phyloP scores from a whole-genome alignment of 768 basidiomycete genomes.

The Coprinopsis marcescibilis region DNA sequence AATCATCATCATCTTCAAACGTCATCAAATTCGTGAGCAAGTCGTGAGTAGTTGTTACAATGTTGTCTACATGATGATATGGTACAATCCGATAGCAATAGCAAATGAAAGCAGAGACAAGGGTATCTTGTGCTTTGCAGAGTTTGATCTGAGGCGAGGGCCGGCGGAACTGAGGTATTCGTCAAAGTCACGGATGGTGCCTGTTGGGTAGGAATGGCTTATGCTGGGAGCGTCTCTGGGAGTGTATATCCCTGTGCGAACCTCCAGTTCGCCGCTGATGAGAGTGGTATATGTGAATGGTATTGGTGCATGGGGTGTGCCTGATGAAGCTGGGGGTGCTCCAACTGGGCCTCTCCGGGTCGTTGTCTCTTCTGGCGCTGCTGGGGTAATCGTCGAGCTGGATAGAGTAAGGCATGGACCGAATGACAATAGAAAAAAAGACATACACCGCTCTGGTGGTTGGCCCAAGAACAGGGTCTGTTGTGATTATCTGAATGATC shows the following conservation, averaged over 20 bases:
- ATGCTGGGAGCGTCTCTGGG: conserved; percentile 33
- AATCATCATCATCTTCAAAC: conserved; percentile 1
- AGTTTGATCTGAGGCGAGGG: neutral
- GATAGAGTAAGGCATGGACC: conserved; percentile 21
- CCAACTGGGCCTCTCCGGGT: conserved; percentile 47
- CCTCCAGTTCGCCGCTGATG: conserved; percentile 29
- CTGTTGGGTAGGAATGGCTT: conserved; percentile 19
- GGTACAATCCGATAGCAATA: too few relatives aligned
- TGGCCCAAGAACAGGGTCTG: conserved; percentile 32
- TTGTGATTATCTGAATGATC: conserved; percentile 43
- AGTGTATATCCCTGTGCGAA: conserved; percentile 31
- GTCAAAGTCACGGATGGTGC: conserved; percentile 24
- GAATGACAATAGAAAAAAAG: neutral
- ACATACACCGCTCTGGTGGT: conserved; percentile 40
- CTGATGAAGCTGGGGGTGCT: conserved; percentile 35
- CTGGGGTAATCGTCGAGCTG: conserved; percentile 15
- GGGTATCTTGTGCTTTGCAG: too few relatives aligned
- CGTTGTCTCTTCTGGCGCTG: conserved; percentile 22
- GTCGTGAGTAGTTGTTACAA: too few relatives aligned
- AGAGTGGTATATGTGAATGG: conserved; percentile 49
- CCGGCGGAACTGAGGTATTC: conserved; percentile 9
- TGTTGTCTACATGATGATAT: too few relatives aligned
- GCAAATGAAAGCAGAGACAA: too few relatives aligned
- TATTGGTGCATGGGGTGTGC: conserved; percentile 39
- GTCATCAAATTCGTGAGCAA: too few relatives aligned